Conservation (phyloP, 1,139 yeast genomes). For the Saccharomyces hybrid region DNA sequence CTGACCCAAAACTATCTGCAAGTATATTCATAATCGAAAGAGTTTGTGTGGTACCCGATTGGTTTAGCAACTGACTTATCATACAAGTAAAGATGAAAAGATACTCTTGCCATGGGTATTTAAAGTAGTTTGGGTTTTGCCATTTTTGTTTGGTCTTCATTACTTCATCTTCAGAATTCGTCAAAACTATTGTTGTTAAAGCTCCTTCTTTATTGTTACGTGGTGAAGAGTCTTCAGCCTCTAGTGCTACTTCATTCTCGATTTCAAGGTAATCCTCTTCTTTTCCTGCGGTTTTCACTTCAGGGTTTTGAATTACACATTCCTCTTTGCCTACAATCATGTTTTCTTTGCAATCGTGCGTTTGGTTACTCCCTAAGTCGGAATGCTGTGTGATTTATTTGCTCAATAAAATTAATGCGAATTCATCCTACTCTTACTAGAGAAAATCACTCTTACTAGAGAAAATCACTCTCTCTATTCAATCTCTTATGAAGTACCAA, state of each 20-base stretch:
- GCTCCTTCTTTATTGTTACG: not conserved
- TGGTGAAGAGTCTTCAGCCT: not conserved
- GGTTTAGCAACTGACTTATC: constrained; percentile 35
- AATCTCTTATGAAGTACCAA: too few species aligned
- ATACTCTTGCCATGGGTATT: constrained; percentile 26
- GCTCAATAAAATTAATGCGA: not conserved
- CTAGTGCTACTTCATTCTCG: not conserved
- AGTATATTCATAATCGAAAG: constrained; percentile 32
- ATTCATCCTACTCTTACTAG: too few species aligned
- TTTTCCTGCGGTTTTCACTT: not conserved
- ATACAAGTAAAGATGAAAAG: constrained; percentile 33
- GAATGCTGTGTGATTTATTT: not conserved
- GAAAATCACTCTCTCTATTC: not conserved
- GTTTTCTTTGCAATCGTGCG: not conserved
- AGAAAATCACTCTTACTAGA: too few species aligned
- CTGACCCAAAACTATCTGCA: constrained; percentile 23
- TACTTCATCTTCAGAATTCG: not conserved
- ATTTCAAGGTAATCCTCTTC: not conserved
- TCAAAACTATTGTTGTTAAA: not conserved
- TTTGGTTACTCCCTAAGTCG: not conserved
- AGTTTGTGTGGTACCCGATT: constrained; percentile 31
- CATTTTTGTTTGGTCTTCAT: constrained; percentile 10
- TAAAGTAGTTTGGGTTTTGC: constrained; percentile 21
- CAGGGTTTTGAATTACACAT: not conserved
- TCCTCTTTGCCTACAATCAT: not conserved